Evolutionary conservation across 192 early-diverging fungal genomes (phyloP), one percentile per base, ranked within the genome.

Genomic region (Spizellomyces sp.): DNA sequence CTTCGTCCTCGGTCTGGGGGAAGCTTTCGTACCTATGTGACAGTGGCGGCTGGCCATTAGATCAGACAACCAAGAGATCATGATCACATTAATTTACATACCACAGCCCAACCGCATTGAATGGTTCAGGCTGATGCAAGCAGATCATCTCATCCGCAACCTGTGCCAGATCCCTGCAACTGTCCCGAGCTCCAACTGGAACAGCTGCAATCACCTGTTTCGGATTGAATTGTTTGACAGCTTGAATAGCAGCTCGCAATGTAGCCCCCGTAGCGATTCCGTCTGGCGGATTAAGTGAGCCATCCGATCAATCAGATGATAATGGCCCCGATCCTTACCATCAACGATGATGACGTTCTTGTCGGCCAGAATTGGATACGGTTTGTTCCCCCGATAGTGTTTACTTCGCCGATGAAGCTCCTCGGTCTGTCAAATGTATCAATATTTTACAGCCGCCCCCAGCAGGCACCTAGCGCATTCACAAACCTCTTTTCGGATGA

Each of bases 191-290:
- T 12, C 74, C 80, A 45, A 78, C 77, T 0, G 77, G 80, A 12
- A 67, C 74, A 0, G 71, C 80, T 7, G 57, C 69, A 17, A 79
- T 48, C 4, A 80, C 58, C 17, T 65, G 21, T 12, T 15, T 17
- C 7, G 79, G 75, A 71, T 75, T 58, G 10, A 57, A 12, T n/a
- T 67, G 15, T 9, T 62, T 47, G 17, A 77, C 63, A 17, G 80
- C 69, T n/a, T 45, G 69, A 27, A 76, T 48, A 6, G 77, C 77
- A 8, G 75, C 73, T 10, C 59, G 70, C 41, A 79, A 48, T 9
- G 77, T 79, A 12, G 80, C 74, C 4, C 80, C 80, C 5, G 79
- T 80, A 22, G 79, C 79, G 56, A 81, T 78, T 9, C 79, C 79
- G 58, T 80, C 78, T 36, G 27, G 27, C 27, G 27, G 27, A 36